Conservation (phyloP, 306 rosid species). For the Albizia julibrissin region DNA sequence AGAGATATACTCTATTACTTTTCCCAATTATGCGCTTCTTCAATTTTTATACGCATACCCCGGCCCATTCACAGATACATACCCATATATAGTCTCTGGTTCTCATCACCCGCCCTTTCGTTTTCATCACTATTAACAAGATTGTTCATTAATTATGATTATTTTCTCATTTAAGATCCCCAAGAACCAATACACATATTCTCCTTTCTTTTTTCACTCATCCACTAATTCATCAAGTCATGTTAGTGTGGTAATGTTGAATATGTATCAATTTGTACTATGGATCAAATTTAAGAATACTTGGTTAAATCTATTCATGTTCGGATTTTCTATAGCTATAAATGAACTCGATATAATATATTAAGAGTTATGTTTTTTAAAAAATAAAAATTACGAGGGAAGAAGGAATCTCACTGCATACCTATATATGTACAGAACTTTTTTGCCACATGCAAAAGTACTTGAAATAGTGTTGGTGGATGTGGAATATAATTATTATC, state of each 20-base stretch:
- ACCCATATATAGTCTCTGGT: neutral
- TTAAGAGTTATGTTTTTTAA: too few relatives aligned
- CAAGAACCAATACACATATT: neutral
- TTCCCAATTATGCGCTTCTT: neutral
- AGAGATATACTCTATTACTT: too few relatives aligned
- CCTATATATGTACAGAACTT: neutral
- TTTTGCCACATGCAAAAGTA: neutral
- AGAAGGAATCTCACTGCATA: neutral
- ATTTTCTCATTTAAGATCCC: neutral
- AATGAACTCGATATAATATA: too few relatives aligned
- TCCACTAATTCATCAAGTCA: neutral
- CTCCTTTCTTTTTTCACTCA: neutral
- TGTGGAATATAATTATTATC: neutral
- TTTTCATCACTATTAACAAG: neutral
- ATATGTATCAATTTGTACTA: neutral
- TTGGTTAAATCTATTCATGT: too few relatives aligned
- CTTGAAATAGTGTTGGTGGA: neutral
- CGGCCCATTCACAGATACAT: neutral
- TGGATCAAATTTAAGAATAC: neutral
- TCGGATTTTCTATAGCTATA: neutral
- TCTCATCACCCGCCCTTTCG: neutral
- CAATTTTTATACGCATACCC: neutral
- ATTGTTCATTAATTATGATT: neutral
- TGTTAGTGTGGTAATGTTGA: neutral
- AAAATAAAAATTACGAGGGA: too few relatives aligned